Conservation (phyloP, 1,139 yeast genomes). For the Yamadazyma sp. region DNA sequence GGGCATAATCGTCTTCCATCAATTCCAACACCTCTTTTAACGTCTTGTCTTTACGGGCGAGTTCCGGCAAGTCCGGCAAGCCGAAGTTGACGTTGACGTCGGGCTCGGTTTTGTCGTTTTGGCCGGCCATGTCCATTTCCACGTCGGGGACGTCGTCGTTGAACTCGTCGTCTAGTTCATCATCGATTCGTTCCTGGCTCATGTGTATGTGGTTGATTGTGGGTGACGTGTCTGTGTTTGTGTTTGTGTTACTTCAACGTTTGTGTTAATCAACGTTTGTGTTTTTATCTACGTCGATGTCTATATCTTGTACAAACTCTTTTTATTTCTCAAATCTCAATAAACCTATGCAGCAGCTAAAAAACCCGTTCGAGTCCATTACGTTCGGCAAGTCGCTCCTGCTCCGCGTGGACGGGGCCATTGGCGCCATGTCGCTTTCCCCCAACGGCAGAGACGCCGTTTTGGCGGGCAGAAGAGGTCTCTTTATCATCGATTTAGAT, state of each 20-base stretch:
- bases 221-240: neutral
- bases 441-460: constrained; percentile 95
- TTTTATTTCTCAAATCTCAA: no score
- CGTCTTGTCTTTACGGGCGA: constrained; percentile 82
- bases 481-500: constrained; percentile 86
- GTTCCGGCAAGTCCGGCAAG: constrained; percentile 61
- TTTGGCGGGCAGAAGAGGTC: constrained; percentile 84
- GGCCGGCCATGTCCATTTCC: constrained; percentile 7
- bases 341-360: no score
- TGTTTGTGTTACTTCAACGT: neutral
- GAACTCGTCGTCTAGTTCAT: constrained; percentile 26
- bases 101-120: constrained; percentile 3
- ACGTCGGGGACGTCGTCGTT: constrained; percentile 24
- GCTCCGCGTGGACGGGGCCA: constrained; percentile 86
- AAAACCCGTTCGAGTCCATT: constrained; percentile 37
- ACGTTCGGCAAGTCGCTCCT: constrained; percentile 82
- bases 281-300: no score
- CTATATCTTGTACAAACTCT: no score
- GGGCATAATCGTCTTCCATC: constrained; percentile 89
- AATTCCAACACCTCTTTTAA: constrained; percentile 79
- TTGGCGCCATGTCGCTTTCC: constrained; percentile 89
- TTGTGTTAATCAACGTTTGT: neutral
- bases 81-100: constrained; percentile 8
- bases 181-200: constrained; percentile 8
- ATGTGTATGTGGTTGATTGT: neutral